Conservation (phyloP, 768 basidiomycete species). For the Termitomyces sp. region DNA sequence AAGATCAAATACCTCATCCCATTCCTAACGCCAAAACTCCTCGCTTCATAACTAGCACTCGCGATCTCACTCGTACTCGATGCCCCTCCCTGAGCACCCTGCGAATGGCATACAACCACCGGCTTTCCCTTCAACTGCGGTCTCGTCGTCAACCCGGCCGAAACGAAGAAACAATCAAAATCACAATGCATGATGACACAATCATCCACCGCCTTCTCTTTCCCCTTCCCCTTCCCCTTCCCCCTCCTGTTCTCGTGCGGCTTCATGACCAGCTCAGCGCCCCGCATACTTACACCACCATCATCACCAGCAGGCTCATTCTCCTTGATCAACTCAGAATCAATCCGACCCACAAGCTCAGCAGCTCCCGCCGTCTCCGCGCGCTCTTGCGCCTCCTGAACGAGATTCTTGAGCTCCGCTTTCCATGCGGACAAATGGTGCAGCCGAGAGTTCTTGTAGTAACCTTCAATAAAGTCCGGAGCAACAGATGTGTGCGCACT, state of each 20-base stretch:
- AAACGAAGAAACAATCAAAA: conserved; percentile 97
- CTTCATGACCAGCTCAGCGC: conserved; percentile 43
- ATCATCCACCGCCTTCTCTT: conserved; percentile 52
- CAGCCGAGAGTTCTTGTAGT: conserved; percentile 83
- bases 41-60: conserved; percentile 90
- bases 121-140: conserved; percentile 86
- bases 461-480: conserved; percentile 83
- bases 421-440: conserved; percentile 94
- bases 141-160: conserved; percentile 77
- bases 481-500: conserved; percentile 83
- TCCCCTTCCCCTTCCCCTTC: conserved; percentile 58
- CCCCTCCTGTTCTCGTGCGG: conserved; percentile 46
- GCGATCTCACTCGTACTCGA: conserved; percentile 94
- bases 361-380: conserved; percentile 39
- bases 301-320: conserved; percentile 24
- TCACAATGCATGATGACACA: conserved; percentile 88
- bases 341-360: conserved; percentile 28
- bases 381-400: conserved; percentile 74
- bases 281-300: conserved; percentile 48
- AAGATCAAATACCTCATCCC: conserved; percentile 78
- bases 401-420: conserved; percentile 77
- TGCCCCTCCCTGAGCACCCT: conserved; percentile 64
- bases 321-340: conserved; percentile 17
- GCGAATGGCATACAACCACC: conserved; percentile 94
- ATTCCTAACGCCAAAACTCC: conserved; percentile 82